phyloP scores from a whole-genome alignment of 192 early-diverging fungal species.

The Dissophora globulifera region DNA sequence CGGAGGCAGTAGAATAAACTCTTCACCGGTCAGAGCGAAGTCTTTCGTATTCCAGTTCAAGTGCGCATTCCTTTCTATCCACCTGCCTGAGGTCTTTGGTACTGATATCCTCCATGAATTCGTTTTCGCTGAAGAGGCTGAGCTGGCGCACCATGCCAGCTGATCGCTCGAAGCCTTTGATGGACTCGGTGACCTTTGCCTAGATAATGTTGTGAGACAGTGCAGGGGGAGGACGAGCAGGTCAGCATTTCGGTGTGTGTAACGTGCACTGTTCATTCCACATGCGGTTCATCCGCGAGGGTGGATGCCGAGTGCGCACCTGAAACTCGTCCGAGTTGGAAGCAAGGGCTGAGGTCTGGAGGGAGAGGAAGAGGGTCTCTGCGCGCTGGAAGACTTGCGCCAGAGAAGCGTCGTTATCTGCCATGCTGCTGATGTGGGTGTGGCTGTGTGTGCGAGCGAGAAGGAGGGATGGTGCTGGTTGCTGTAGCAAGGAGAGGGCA shows the following conservation, averaged over 20 bases:
- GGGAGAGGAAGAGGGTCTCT: conserved; percentile 31
- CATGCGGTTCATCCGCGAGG: conserved; percentile 10
- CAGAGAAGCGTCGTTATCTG: conserved; percentile 32
- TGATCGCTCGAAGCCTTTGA: conserved; percentile 59
- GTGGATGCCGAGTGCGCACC: conserved; percentile 16
- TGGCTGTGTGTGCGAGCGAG: not conserved
- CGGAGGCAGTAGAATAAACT: no score
- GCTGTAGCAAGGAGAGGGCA: no score
- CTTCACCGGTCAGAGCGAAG: no score
- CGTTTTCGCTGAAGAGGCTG: conserved; percentile 87
- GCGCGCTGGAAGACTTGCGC: conserved; percentile 44
- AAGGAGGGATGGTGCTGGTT: not conserved
- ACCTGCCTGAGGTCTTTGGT: conserved; percentile 77
- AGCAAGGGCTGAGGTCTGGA: conserved; percentile 36
- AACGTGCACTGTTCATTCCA: not conserved
- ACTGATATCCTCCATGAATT: conserved; percentile 88
- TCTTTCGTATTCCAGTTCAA: no score
- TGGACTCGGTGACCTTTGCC: conserved; percentile 60
- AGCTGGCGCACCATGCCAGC: conserved; percentile 64
- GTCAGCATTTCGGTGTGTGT: not conserved
- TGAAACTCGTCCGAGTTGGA: conserved; percentile 49
- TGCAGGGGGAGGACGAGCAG: no score
- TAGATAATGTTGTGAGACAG: no score
- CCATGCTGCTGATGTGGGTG: conserved; percentile 16
- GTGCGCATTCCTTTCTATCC: not conserved